Evolutionary conservation across 2,329 filamentous ascomycete genomes (phyloP).

Genomic region (Orbilia brochopaga): DNA sequence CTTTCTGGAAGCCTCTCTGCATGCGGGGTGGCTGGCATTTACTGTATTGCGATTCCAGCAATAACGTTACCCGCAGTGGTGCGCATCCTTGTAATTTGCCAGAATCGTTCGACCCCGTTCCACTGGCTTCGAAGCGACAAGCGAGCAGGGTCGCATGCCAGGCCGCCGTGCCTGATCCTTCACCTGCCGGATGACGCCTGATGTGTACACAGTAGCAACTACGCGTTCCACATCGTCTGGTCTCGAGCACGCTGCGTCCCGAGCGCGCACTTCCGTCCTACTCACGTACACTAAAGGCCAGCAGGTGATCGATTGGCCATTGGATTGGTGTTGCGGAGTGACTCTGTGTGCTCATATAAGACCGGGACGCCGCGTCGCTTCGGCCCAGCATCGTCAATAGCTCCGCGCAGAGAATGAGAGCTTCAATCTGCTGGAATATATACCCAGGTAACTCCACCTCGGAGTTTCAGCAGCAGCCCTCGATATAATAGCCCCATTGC

Average conservation of each 20-base stretch:
- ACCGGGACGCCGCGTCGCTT: too few relatives aligned
- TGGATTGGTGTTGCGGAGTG: background rate
- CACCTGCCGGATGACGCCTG: conserved; percentile 12
- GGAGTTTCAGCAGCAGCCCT: too few relatives aligned
- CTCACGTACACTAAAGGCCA: background rate
- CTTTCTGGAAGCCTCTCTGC: too few relatives aligned
- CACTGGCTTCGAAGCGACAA: conserved; percentile 44
- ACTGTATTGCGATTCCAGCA: background rate
- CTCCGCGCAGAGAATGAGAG: too few relatives aligned
- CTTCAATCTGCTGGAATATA: too few relatives aligned
- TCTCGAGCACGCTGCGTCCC: background rate
- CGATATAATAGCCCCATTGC: too few relatives aligned
- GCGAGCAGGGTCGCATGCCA: conserved; percentile 20
- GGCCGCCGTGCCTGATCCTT: conserved; percentile 34
- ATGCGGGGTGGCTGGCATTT: background rate
- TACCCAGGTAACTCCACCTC: too few relatives aligned
- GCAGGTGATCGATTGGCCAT: background rate
- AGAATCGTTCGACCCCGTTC: conserved; percentile 41
- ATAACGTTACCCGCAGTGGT: background rate
- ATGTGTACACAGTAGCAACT: conserved; percentile 48
- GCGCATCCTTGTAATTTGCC: conserved; percentile 11
- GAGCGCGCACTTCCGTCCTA: background rate
- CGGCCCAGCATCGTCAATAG: too few relatives aligned
- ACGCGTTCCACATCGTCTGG: conserved; percentile 15
- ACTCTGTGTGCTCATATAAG: background rate